Evolutionary conservation across 2,329 filamentous ascomycete species (phyloP), one percentile per base, ranked within the genome.

Genomic region (Alternaria sp.): DNA sequence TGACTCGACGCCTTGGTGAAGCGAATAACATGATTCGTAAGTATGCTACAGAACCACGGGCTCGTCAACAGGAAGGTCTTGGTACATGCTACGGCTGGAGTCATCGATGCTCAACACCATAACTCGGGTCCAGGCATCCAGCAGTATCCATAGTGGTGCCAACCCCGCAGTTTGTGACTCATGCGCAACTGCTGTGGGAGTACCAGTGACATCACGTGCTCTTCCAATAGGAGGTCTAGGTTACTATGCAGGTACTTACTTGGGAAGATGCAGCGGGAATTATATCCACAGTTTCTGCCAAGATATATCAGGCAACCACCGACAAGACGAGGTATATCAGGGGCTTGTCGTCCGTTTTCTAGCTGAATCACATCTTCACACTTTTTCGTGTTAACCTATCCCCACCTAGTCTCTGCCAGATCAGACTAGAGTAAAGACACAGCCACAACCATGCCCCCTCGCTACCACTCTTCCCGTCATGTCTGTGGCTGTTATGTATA

Each of bases 401-500:
- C 18, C 11, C 20, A 9, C 39, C 11, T 18, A 22, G 22, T 42
- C 11, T 22, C 11, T 11, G 11, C 11, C 18, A 22, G 20, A 5
- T 8, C 8, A 48, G 8, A 12, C 18, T 9, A 22, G 20, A 24
- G 18, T 7, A 48, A 1, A 48, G 14, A 48, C 20, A 11, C 14
- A 16, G 14, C 7, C 14, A n/a, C 30, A 48, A 48, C 3, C 14
- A 34, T 36, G 1, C 4, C 46, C 16, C 8, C 16, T 34, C 3
- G 30, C 12, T 9, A 2, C 6, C 7, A 6, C 8, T 18, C 43
- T 22, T 22, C 39, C 3, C 39, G 20, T 5, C 41, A 43, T 48
- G 43, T 12, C 20, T 59, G 57, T 9, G 57, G 57, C 12, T 59
- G 57, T 39, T 59, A 59, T 12, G 22, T 44, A 11, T 56, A n/a